Percentiles rank a stretch among this genome's conserved stretches.
Evolutionary conservation across 2,329 filamentous ascomycete species (phyloP).

Genomic region (Sphaerulina musiva): DNA sequence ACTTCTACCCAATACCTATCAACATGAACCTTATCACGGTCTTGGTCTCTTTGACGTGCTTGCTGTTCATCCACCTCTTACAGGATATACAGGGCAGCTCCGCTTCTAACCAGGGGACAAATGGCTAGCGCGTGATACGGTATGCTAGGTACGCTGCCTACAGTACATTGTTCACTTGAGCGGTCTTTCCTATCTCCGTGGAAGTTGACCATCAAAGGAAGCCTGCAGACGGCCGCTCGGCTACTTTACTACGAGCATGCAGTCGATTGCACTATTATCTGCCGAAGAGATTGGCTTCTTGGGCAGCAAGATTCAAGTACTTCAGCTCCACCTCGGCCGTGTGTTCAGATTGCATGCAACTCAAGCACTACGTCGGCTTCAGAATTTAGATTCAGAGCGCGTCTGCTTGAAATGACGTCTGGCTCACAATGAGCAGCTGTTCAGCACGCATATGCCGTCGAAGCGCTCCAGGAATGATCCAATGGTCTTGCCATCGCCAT

Average conservation of each 20-base stretch:
- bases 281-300: too few species aligned
- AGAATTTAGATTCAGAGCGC: too few species aligned
- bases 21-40: neutral
- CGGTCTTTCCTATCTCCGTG: neutral
- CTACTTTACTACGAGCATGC: constrained; percentile 7
- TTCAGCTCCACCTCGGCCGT: too few species aligned
- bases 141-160: neutral
- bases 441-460: neutral
- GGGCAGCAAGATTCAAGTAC: too few species aligned
- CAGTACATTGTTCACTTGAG: neutral
- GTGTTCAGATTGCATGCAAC: too few species aligned
- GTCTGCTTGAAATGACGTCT: neutral
- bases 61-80: neutral
- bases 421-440: neutral
- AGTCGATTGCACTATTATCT: neutral
- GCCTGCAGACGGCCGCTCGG: neutral
- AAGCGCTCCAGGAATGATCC: neutral
- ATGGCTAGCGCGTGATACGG: neutral
- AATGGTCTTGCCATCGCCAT: neutral
- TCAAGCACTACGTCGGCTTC: too few species aligned
- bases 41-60: neutral
- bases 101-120: neutral
- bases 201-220: neutral
- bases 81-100: neutral
- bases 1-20: too few species aligned